Evolutionary conservation across 257 asterid genomes (phyloP), one percentile per base, ranked within the genome.

Genomic region (Gentiana straminea): DNA sequence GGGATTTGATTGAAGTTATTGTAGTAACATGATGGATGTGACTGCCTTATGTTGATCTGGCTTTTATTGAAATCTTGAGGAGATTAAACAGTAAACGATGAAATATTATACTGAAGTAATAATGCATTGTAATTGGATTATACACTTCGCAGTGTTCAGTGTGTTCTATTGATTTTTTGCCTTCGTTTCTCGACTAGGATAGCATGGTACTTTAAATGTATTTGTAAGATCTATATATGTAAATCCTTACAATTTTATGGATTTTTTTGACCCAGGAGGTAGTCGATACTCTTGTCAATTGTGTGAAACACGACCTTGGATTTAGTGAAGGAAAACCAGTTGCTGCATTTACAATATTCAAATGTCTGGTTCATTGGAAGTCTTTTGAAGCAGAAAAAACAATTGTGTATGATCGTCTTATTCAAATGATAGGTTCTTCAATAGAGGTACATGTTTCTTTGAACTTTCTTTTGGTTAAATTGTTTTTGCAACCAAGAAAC

Each of bases 261-360:
- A 41, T 63, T 53, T 45, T 32, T 59, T 63, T 62, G 55, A 66
- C 71, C 33, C 86, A 89, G 97, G 97, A 89, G 70, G 58, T 66
- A 48, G 54, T 70, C 54, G 94, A 83, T 74, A 58, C 77, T 66
- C 94, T 89, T 45, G 61, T 86, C 68, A 72, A 68, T 73, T 89
- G 89, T 74, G 68, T 76, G 65, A 53, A 70, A 6, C 65, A 71
- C 58, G 75, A 86, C 70, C 78, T 83, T 70, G 97, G 97, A 48
- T 89, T 79, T 76, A 86, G 89, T 62, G 89, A 79, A 81, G 89
- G 94, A 67, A 89, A 86, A 66, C 95, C 97, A 35, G 77, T 85
- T 64, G 95, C 95, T 56, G 95, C 94, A 55, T 82, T 81, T 55
- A 83, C 94, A 63, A 75, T 83, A 55, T 89, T 81, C 81, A 89